Evolutionary conservation across 2,329 filamentous ascomycete species (phyloP), one percentile per base, ranked within the genome.

Genomic region (Metarhizium anisopliae): DNA sequence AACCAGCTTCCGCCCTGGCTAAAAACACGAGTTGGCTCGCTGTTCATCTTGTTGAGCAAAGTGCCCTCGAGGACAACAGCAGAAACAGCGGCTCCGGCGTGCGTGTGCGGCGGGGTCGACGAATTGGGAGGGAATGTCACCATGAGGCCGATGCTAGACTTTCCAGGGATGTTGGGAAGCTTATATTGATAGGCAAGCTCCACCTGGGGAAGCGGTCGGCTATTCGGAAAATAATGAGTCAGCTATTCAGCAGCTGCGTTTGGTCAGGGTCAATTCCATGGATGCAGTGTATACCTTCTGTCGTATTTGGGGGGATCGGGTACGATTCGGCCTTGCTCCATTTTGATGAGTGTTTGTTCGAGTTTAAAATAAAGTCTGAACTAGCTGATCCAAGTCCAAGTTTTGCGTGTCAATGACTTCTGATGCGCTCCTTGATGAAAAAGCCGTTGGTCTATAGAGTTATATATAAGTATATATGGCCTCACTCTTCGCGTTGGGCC

Each of bases 41-140:
- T 53, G 45, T 63, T 62, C 62, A 64, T 64, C 56, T 63, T 60
- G 61, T 63, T 64, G 20, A 63, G 56, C 11, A 64, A 45, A 8
- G 55, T 50, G 32, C 62, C 62, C 29, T 60, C 52, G 47, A 62
- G 53, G n/a, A 61, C 58, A 18, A 52, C 51, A 5, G 55, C 62
- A 6, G 55, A 52, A 40, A 62, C 55, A 7, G 61, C 55, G 14
- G 62, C 62, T 18, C 59, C 61, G 13, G 55, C 61, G 53, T 64
- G 62, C 5, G 50, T 56, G 54, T 63, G 62, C 6, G 61, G 61
- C 1, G 62, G 61, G 8, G 62, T 64, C 0, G 58, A 59, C 0
- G 55, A 54, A 40, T 62, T 59, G 43, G 60, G 59, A 2, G 62
- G 59, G 25, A 61, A 61, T 47, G 50, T 59, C 30, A 63, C 62